Evolutionary conservation across 139 green algal genomes (phyloP).

Genomic region (Coccomyxa sp.): DNA sequence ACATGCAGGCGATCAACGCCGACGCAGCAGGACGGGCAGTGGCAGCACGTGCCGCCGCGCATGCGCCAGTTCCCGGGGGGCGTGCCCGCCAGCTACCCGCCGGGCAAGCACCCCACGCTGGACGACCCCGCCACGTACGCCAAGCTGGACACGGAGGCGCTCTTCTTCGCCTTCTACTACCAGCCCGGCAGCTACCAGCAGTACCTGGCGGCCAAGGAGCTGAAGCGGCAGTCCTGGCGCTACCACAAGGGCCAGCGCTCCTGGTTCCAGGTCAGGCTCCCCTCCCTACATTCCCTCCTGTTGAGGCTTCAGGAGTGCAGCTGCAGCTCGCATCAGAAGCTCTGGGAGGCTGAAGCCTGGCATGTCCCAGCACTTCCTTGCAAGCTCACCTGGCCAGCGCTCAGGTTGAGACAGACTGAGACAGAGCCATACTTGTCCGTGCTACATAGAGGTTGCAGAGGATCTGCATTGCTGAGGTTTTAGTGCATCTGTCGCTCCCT

Average conservation of each 20-base stretch:
- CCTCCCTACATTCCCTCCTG: too few species aligned
- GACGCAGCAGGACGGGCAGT: constrained; percentile 58
- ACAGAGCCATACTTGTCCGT: too few species aligned
- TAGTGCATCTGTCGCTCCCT: too few species aligned
- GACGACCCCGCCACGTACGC: constrained; percentile 86
- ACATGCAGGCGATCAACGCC: constrained; percentile 63
- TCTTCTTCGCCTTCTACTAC: constrained; percentile 99
- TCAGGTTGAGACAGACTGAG: too few species aligned
- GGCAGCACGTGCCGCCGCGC: constrained; percentile 38
- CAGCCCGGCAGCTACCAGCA: constrained; percentile 84
- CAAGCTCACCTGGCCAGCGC: too few species aligned
- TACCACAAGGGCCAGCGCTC: constrained; percentile 93
- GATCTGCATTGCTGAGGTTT: too few species aligned
- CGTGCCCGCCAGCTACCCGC: constrained; percentile 77
- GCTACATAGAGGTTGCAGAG: too few species aligned
- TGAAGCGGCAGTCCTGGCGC: constrained; percentile 92
- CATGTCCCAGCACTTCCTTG: too few species aligned
- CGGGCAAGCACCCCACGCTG: constrained; percentile 45
- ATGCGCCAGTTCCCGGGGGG: constrained; percentile 43
- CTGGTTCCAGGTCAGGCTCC: constrained; percentile 79
- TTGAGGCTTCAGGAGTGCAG: too few species aligned
- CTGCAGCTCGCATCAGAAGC: too few species aligned
- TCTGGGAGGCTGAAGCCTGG: too few species aligned
- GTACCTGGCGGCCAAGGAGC: constrained; percentile 87
- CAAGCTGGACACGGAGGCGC: constrained; percentile 88